Percentiles rank a stretch among this genome's conserved stretches.
These are phyloP conservation scores for Aspergillus pseudoterreus DNA, from an alignment of 2,329 filamentous ascomycete genomes.

Conservation along the genomic window DNA sequence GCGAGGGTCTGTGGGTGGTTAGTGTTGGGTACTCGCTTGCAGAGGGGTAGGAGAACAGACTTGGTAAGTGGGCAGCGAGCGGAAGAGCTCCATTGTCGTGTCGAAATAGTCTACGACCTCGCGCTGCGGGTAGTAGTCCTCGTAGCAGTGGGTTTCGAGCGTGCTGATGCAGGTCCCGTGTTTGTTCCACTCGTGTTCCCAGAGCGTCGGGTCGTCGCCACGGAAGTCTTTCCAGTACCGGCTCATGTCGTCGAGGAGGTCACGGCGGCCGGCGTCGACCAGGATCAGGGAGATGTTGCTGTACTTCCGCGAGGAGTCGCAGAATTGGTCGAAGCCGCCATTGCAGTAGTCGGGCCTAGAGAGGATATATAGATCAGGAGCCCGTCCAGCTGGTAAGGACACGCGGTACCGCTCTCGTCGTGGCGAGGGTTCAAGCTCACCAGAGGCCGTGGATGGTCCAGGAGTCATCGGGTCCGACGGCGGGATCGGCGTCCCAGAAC, in stretches of 20 bases:
- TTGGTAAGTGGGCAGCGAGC: conserved; percentile 62
- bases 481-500: conserved; percentile 69
- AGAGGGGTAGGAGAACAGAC: conserved; percentile 26
- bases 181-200: conserved; percentile 73
- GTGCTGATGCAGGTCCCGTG: conserved; percentile 74
- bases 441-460: conserved; percentile 74
- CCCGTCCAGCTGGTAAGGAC: background rate
- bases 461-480: conserved; percentile 62
- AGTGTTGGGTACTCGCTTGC: conserved; percentile 1
- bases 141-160: conserved; percentile 64
- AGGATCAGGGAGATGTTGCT: conserved; percentile 64
- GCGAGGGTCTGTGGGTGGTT: conserved; percentile 47
- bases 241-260: conserved; percentile 63
- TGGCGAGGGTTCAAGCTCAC: conserved; percentile 28
- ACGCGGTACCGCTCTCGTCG: background rate
- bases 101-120: conserved; percentile 70
- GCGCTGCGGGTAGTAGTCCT: conserved; percentile 55
- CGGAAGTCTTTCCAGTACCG: conserved; percentile 68
- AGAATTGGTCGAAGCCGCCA: conserved; percentile 64
- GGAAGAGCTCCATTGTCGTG: conserved; percentile 62
- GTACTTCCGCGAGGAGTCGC: conserved; percentile 60
- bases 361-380: background rate
- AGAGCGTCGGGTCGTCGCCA: conserved; percentile 62
- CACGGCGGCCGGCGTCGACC: conserved; percentile 49
- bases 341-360: conserved; percentile 63